Conservation (phyloP, 2,329 filamentous ascomycete species). For the Zymoseptoria crescenta region DNA sequence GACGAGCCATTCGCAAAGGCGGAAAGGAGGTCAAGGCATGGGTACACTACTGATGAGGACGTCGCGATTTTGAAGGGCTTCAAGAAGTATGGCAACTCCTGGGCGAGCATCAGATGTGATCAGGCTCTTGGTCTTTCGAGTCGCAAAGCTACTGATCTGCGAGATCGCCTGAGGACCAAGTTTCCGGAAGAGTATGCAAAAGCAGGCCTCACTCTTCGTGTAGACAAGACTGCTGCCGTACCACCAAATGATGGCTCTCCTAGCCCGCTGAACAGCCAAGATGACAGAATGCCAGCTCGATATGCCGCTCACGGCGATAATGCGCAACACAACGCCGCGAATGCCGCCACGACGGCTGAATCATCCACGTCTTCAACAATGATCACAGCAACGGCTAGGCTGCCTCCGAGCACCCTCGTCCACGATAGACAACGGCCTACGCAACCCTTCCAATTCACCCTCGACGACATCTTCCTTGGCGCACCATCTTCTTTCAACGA, state of each 20-base stretch:
- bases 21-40: conserved; percentile 46
- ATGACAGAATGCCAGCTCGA: background rate
- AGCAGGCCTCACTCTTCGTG: conserved; percentile 37
- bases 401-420: background rate
- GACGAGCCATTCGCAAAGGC: conserved; percentile 43
- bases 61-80: conserved; percentile 52
- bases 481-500: conserved; percentile 15
- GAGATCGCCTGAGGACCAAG: conserved; percentile 54
- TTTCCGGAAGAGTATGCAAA: conserved; percentile 50
- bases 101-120: conserved; percentile 53
- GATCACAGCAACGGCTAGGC: background rate
- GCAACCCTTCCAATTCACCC: conserved; percentile 17
- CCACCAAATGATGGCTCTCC: background rate
- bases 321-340: background rate
- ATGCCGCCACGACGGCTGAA: background rate
- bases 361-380: background rate
- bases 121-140: conserved; percentile 43
- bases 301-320: background rate
- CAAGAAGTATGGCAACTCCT: conserved; percentile 50
- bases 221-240: conserved; percentile 16
- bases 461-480: conserved; percentile 26
- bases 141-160: conserved; percentile 50
- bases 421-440: background rate
- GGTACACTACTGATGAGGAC: conserved; percentile 52
- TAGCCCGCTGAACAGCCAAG: background rate